These are phyloP conservation scores for Euclidium syriacum DNA, from an alignment of 345 rosid genomes.

Conservation along the genomic window DNA sequence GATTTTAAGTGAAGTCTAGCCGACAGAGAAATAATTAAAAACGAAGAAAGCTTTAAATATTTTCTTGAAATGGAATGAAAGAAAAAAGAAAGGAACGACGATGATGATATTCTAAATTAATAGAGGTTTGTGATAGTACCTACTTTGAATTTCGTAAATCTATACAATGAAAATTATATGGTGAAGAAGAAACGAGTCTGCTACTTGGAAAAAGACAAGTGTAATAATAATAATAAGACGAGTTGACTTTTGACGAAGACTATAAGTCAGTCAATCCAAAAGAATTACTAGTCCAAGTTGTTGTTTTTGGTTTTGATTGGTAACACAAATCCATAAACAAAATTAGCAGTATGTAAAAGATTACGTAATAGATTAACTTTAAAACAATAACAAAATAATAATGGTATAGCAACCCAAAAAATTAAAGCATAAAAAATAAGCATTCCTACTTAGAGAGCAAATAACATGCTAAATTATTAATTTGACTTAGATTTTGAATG, in stretches of 20 bases:
- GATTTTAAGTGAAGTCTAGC: not conserved
- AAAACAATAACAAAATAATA: too few species aligned
- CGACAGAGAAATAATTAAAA: not conserved
- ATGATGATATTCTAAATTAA: constrained; percentile 18
- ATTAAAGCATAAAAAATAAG: too few species aligned
- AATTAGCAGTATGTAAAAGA: too few species aligned
- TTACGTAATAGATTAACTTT: too few species aligned
- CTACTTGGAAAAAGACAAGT: not conserved
- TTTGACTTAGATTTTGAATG: too few species aligned
- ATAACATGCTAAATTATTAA: not conserved
- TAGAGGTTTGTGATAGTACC: constrained; percentile 3
- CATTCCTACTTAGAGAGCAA: not conserved
- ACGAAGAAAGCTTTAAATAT: not conserved
- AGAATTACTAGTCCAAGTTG: not conserved
- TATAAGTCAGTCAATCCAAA: constrained; percentile 29
- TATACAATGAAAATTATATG: not conserved
- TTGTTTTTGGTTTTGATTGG: too few species aligned
- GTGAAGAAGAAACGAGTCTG: not conserved
- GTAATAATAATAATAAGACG: not conserved
- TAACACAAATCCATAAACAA: too few species aligned
- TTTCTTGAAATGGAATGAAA: constrained; percentile 11
- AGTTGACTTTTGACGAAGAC: constrained; percentile 27
- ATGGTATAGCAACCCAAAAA: too few species aligned
- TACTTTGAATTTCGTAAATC: constrained; percentile 3
- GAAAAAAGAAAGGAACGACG: not conserved